A percentile compares a stretch with the other conserved stretches of the same genome.
Evolutionary conservation across 352 stramenopile genomes (phyloP).

Genomic region (Phytophthora ramorum): DNA sequence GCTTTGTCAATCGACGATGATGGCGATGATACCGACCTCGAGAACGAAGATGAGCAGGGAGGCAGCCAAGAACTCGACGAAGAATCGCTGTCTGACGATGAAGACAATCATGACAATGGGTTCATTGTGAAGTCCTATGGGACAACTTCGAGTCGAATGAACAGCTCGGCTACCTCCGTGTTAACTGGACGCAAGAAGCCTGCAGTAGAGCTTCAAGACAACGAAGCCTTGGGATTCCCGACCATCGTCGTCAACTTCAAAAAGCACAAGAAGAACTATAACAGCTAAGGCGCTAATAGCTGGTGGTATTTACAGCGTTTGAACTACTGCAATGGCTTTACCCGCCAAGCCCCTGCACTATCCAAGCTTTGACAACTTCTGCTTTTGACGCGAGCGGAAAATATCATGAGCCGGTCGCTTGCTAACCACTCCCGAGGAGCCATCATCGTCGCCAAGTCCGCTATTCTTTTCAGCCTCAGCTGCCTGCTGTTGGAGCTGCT

Average conservation of each 20-base stretch:
- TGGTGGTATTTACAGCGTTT: conserved; percentile 14
- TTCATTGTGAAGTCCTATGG: conserved; percentile 35
- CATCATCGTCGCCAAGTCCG: conserved; percentile 51
- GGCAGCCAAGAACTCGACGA: conserved; percentile 36
- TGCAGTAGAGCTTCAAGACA: conserved; percentile 34
- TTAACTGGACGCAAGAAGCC: conserved; percentile 18
- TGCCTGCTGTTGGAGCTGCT: conserved; percentile 62
- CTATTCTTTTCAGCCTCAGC: conserved; percentile 53
- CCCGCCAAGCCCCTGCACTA: conserved; percentile 31
- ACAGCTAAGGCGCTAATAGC: conserved; percentile 15
- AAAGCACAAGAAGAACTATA: conserved; percentile 52
- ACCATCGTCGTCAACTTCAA: conserved; percentile 52
- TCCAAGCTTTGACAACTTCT: conserved; percentile 83
- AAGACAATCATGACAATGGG: conserved; percentile 29
- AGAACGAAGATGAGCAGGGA: conserved; percentile 45
- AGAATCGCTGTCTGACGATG: conserved; percentile 44
- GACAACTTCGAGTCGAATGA: neutral
- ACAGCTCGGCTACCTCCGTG: neutral
- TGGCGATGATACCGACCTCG: conserved; percentile 39
- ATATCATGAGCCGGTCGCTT: conserved; percentile 88
- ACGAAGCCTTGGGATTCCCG: conserved; percentile 45
- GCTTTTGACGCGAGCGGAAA: conserved; percentile 86
- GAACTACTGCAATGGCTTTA: conserved; percentile 13
- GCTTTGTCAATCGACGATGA: conserved; percentile 29
- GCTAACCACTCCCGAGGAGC: conserved; percentile 63